Evolutionary conservation across 2,329 filamentous ascomycete genomes (phyloP).

Genomic region (Aureobasidium sp.): DNA sequence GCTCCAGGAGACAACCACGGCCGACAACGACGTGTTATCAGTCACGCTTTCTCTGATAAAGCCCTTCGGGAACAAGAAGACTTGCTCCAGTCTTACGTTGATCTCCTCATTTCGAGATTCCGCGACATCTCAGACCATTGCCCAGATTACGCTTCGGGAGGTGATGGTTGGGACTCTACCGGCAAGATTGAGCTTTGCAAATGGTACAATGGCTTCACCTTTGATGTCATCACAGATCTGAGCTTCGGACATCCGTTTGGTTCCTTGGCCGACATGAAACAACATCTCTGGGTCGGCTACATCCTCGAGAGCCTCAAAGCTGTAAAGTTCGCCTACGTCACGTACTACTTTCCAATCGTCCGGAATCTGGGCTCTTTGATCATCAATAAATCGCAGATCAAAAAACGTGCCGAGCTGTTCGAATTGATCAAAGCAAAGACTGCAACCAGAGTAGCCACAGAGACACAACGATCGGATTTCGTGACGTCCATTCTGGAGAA

Average conservation of each 20-base stretch:
- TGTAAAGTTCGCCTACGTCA: conserved; percentile 21
- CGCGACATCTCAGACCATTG: neutral
- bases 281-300: conserved; percentile 25
- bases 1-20: conserved; percentile 25
- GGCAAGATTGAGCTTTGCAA: conserved; percentile 20
- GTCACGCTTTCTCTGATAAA: conserved; percentile 35
- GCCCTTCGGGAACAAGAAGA: conserved; percentile 33
- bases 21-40: conserved; percentile 28
- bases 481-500: conserved; percentile 16
- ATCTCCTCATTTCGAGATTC: conserved; percentile 31
- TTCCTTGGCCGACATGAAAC: conserved; percentile 19
- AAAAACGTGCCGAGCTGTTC: conserved; percentile 18
- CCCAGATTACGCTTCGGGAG: neutral
- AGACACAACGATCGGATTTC: conserved; percentile 22
- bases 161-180: conserved; percentile 9
- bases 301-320: conserved; percentile 20
- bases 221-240: conserved; percentile 31
- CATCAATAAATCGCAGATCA: conserved; percentile 16
- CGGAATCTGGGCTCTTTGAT: conserved; percentile 13
- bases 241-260: conserved; percentile 26
- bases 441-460: conserved; percentile 20
- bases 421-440: conserved; percentile 19
- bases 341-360: conserved; percentile 20
- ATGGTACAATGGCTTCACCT: conserved; percentile 31
- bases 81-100: conserved; percentile 31